phyloP scores from a whole-genome alignment of 2,329 filamentous ascomycete species.

The Emmonsiellopsis sp. region DNA sequence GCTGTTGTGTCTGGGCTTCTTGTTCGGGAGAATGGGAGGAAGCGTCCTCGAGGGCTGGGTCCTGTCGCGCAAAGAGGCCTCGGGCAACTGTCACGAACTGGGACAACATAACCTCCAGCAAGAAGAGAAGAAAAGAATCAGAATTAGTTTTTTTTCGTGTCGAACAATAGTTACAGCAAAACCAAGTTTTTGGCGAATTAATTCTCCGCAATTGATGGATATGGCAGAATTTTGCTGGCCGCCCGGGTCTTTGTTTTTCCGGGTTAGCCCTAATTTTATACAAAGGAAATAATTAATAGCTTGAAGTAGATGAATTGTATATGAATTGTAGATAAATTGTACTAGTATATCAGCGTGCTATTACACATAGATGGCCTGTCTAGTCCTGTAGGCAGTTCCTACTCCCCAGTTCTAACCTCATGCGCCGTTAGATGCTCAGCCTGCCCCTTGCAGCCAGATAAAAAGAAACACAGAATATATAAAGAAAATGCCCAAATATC shows the following conservation, averaged over 20 bases:
- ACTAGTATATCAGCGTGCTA: too few species aligned
- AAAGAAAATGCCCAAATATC: not conserved
- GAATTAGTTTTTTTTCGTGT: not conserved
- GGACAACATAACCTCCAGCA: constrained; percentile 30
- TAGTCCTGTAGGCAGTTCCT: too few species aligned
- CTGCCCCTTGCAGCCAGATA: not conserved
- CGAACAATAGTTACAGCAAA: not conserved
- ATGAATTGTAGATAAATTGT: too few species aligned
- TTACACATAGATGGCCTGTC: too few species aligned
- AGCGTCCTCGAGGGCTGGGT: constrained; percentile 15
- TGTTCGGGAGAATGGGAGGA: not conserved
- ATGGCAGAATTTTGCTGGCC: not conserved
- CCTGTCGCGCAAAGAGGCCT: constrained; percentile 29
- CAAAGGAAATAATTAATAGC: not conserved
- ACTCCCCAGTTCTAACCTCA: too few species aligned
- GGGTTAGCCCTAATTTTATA: constrained; percentile 4
- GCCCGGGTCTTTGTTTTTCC: constrained; percentile 1
- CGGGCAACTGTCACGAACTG: constrained; percentile 34
- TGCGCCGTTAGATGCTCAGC: too few species aligned
- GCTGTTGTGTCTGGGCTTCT: not conserved
- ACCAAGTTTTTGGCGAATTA: not conserved
- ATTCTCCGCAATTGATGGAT: not conserved
- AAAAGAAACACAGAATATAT: not conserved
- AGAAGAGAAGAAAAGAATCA: not conserved
- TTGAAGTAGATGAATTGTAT: too few species aligned